Evolutionary conservation across 139 green algal species (phyloP), one percentile per base, ranked within the genome.

Genomic region (Coccomyxa sp.): DNA sequence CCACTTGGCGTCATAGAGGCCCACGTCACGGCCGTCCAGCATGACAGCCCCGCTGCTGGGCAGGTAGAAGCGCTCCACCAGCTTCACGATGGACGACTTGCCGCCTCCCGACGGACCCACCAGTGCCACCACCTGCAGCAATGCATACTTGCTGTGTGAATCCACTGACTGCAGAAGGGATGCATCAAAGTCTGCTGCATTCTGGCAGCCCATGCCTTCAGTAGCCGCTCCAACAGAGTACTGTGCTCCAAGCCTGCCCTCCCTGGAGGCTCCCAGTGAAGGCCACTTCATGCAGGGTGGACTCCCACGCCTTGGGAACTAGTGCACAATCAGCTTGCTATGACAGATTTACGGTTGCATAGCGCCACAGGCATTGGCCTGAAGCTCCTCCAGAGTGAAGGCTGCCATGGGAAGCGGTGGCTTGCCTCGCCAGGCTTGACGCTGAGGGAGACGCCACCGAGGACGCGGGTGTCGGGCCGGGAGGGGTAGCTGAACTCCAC

Each of bases 61-160:
- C 64, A 93, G 70, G 85, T 99, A 99, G 83, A 97, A 97, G 7
- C 94, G 84, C 87, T 97, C 83, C 27, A 99, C 68, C 35, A 99
- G 92, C 79, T 96, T 97, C 14, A 98, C 89, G 50, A 98, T 93
- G 76, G 83, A 93, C 50, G 83, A 90, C 87, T 98, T 98, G 80
- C 95, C 95, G 10, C 90, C 87, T 16, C 95, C 95, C 34, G 78
- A 91, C 78, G 88, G 84, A 0, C 95, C 95, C 80, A 98, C 95
- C 55, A 98, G 86, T 8, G 94, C 95, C 36, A 97, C 89, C 37
- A 94, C 86, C 79, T 83, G 74, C 35, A 40, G 10, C 70, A 71
- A 64, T 64, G 50, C 50, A 29, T 18, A 64, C 18, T 14, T 18
- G 18, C 18, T 18, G 14, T 64, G 14, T 64, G 14, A 64, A 29